Evolutionary conservation across 2,329 filamentous ascomycete genomes (phyloP).

Genomic region (Leptographium radiaticola): DNA sequence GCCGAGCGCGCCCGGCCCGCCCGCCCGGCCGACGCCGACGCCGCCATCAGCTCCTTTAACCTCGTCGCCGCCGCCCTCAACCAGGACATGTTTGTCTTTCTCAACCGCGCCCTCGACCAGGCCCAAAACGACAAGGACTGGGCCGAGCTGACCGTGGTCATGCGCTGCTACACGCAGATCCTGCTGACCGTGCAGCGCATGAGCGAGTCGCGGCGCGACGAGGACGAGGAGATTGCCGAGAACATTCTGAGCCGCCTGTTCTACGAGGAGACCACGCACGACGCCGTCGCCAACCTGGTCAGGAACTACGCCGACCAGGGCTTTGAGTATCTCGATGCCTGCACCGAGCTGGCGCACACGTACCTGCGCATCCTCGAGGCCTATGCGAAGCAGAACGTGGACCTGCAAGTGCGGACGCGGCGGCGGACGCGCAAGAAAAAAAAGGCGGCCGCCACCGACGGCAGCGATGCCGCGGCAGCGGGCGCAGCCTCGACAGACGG

Average conservation of each 20-base stretch:
- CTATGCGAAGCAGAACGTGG: slow-evolving; percentile 88
- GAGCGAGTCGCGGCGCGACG: slow-evolving; percentile 68
- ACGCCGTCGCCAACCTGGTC: slow-evolving; percentile 68
- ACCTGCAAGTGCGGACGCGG: slow-evolving; percentile 82
- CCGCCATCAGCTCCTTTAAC: slow-evolving; percentile 63
- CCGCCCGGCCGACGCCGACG: not conserved
- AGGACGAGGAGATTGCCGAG: slow-evolving; percentile 96
- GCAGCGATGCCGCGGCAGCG: slow-evolving; percentile 13
- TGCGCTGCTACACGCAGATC: slow-evolving; percentile 93
- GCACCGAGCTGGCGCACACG: slow-evolving; percentile 81
- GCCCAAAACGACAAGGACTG: slow-evolving; percentile 74
- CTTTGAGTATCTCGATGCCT: slow-evolving; percentile 84
- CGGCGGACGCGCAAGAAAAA: slow-evolving; percentile 61
- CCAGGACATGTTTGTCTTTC: slow-evolving; percentile 84
- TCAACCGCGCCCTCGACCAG: slow-evolving; percentile 72
- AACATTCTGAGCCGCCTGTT: slow-evolving; percentile 97
- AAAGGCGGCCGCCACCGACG: slow-evolving; percentile 41
- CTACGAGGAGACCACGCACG: slow-evolving; percentile 91
- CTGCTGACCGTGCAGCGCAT: slow-evolving; percentile 87
- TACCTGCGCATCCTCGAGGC: slow-evolving; percentile 84
- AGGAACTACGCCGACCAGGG: slow-evolving; percentile 86
- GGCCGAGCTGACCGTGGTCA: slow-evolving; percentile 73
- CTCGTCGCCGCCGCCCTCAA: slow-evolving; percentile 82
- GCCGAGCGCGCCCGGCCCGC: slow-evolving; percentile 60
- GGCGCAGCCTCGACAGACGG: slow-evolving; percentile 18